Base-by-base conservation (phyloP, 1,284 basidiomycete species). In the Laetiporus sulphureus region DNA sequence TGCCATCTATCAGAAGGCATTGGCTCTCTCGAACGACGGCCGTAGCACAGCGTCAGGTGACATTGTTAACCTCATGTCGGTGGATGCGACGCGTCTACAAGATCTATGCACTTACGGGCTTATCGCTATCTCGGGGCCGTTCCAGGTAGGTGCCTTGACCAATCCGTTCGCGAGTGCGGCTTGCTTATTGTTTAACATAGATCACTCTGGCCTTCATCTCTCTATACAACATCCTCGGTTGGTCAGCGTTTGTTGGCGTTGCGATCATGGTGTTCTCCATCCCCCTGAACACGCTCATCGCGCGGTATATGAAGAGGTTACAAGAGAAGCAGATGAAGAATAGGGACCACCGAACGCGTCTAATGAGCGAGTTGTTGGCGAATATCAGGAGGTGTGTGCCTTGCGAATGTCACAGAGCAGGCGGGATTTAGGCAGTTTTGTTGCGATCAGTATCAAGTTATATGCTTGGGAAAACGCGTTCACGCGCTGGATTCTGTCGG, bases 261-360 rank as follows among this genome's bases (percentile, higher is more conserved):
- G 91, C 72, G 0, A 84, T 97, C 58, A 96, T 98, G 91, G 61
- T 92, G 32, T 59, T 91, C 41, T 84, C 83, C 0, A 68, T 88
- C 39, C 92, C 92, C 1, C 56, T 92, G 48, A 93, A 91, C 53
- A 89, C 89, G 0, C 54, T 75, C 36, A 82, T 93, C 45, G 88
- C 91, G 1, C 63, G 79, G 8, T 67, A 81, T 46, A 66, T 92
- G 49, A 95, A 95, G 60, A 71, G 64, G 36, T 77, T 94, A 67
- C 89, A 94, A 59, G 78, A 89, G 48, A 56, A 79, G 52, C 90
- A 96, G 60, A 97, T 97, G 94, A 91, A 90, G 63, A 91, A 88
- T 60, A 77, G 92, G 49, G 85, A 88, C 55, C 71, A 77, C 52
- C 73, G 86, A 29, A 88, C 85, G 7, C 66, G 79, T 36, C 60